Base-by-base conservation (phyloP, 495 filamentous ascomycete species). In the Pseudevernia furfuracea region DNA sequence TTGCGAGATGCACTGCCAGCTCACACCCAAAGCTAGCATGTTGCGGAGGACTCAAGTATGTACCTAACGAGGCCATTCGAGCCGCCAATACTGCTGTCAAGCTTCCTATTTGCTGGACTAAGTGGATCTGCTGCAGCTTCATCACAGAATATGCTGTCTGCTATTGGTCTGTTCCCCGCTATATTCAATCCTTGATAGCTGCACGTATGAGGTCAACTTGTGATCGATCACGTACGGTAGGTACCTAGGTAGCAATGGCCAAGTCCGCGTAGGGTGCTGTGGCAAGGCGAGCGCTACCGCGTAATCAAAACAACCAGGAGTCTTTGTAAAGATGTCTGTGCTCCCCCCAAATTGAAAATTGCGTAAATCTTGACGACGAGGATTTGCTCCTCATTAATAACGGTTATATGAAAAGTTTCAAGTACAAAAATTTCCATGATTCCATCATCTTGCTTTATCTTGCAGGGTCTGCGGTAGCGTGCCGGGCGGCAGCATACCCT, bases 391-490 rank as follows among this genome's bases (percentile, higher is more conserved):
- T 55, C 19, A 48, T 36, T 36, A 3, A 9, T 37, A 14, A 21
- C 25, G 36, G n/a, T 21, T 36, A 11, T 36, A 36, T 48, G 58
- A 15, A 46, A n/a, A 58, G 2, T 4, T 11, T 58, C 2, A 44
- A 28, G 21, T 11, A 41, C 30, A 19, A 46, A n/a, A 56, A 32
- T 44, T 2, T 12, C 8, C 32, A 19, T 57, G 2, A 44, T 63
- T 46, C 32, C 44, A 46, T 58, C 53, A 58, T 58, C 61, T 63
- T 46, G 61, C 61, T 58, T 63, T 63, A 63, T 48, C 61, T 63
- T 38, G 61, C 52, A 58, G 30, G 52, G 52, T 43, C 28, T 23
- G 53, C 61, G 52, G 53, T 43, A 43, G 53, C 61, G 52, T 58
- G 37, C 52, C 61, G 61, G 49, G 61, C 28, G 52, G 41, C 28